Conservation (phyloP, 2,329 filamentous ascomycete genomes). For the Lecanoromycetidae sp. region DNA sequence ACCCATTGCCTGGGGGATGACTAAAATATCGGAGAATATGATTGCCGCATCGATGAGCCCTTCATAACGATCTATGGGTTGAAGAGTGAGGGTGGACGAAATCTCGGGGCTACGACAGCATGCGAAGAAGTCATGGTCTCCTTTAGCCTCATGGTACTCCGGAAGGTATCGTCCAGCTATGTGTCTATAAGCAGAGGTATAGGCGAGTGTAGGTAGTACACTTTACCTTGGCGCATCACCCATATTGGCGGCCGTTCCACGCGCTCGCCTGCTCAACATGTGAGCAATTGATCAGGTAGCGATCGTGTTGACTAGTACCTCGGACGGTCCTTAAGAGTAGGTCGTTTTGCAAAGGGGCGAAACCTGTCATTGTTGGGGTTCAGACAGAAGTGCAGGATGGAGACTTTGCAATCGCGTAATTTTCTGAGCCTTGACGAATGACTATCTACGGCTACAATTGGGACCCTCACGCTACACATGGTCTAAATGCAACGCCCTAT, state of each 20-base stretch:
- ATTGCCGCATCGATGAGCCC: constrained; percentile 93
- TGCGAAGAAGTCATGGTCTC: constrained; percentile 84
- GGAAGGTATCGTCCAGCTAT: constrained; percentile 90
- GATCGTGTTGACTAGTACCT: constrained; percentile 42
- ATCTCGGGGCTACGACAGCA: constrained; percentile 91
- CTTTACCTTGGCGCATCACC: constrained; percentile 95
- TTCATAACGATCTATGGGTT: constrained; percentile 82
- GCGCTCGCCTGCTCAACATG: constrained; percentile 53
- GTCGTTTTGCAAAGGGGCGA: constrained; percentile 83
- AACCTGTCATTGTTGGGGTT: constrained; percentile 37
- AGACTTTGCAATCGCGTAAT: no score
- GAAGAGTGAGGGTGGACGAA: constrained; percentile 82
- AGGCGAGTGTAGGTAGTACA: constrained; percentile 9
- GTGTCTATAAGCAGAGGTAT: constrained; percentile 3
- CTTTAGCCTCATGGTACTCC: constrained; percentile 95
- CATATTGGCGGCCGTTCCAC: constrained; percentile 92
- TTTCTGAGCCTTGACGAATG: no score
- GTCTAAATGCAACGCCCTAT: no score
- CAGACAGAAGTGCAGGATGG: no score
- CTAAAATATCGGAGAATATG: constrained; percentile 97
- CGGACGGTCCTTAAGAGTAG: constrained; percentile 78
- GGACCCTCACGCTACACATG: no score
- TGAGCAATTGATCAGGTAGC: constrained; percentile 11
- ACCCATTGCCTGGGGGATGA: constrained; percentile 94
- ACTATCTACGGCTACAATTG: no score